phyloP scores from a whole-genome alignment of 257 asterid species.

The Solanum stenotomum region DNA sequence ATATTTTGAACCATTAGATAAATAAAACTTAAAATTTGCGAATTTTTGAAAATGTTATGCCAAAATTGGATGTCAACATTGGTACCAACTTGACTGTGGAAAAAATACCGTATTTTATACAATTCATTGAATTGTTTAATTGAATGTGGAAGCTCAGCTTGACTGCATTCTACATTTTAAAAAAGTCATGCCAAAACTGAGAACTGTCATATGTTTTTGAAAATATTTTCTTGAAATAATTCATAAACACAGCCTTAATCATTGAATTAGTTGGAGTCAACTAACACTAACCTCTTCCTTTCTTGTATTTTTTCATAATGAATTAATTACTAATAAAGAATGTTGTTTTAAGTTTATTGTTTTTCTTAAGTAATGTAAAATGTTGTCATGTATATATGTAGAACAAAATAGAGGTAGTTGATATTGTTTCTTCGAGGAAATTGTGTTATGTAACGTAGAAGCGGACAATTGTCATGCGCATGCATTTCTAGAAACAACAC shows the following conservation, averaged over 20 bases:
- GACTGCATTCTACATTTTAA: neutral
- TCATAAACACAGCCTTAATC: neutral
- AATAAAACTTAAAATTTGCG: too few species aligned
- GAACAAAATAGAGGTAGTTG: neutral
- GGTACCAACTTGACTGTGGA: too few species aligned
- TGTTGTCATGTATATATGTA: neutral
- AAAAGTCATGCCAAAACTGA: neutral
- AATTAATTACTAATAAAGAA: neutral
- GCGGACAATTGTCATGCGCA: neutral
- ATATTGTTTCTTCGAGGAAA: too few species aligned
- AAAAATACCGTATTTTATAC: neutral
- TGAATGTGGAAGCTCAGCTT: neutral
- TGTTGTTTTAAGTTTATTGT: neutral
- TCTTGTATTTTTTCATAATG: neutral
- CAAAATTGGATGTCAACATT: too few species aligned
- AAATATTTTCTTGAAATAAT: neutral
- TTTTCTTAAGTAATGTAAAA: too few species aligned
- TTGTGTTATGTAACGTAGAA: neutral
- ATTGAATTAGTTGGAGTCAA: neutral
- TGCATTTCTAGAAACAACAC: neutral
- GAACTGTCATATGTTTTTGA: neutral
- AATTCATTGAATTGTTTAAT: neutral
- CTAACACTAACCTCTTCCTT: neutral
- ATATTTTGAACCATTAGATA: too few species aligned
- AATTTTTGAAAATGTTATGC: too few species aligned